These are phyloP conservation scores for Acorus gramineus DNA, from an alignment of 106 monocot genomes.

Conservation along the genomic window DNA sequence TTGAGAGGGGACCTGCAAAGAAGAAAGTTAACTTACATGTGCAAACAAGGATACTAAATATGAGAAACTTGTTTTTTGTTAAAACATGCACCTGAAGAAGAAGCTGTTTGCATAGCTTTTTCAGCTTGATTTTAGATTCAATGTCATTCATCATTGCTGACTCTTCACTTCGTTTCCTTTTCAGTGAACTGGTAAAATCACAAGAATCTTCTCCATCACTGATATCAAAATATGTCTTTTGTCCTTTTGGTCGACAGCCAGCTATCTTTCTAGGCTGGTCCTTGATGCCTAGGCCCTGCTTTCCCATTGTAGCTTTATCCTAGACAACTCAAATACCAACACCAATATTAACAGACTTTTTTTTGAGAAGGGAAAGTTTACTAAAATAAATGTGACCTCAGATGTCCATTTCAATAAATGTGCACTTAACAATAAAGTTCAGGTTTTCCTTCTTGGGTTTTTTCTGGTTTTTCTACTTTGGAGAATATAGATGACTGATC, in stretches of 20 bases:
- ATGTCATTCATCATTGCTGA: slow-evolving; percentile 9
- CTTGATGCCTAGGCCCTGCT: slow-evolving; percentile 92
- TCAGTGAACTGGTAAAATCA: slow-evolving; percentile 32
- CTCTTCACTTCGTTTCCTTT: slow-evolving; percentile 24
- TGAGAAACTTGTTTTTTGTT: background rate
- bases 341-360: no score
- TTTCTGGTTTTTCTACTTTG: no score
- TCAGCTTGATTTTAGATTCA: slow-evolving; percentile 52
- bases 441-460: no score
- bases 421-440: no score
- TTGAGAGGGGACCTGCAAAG: slow-evolving; percentile 49
- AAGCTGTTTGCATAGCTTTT: slow-evolving; percentile 63
- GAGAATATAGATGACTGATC: no score
- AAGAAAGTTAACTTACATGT: slow-evolving; percentile 7
- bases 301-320: slow-evolving; percentile 93
- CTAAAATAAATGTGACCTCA: no score
- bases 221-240: slow-evolving; percentile 55
- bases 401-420: no score
- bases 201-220: slow-evolving; percentile 35
- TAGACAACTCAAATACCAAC: background rate
- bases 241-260: slow-evolving; percentile 66
- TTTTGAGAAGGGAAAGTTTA: no score
- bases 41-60: background rate
- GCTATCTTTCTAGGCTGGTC: slow-evolving; percentile 80
- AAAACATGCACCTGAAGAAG: slow-evolving; percentile 52